phyloP scores from a whole-genome alignment of 768 basidiomycete species.

The Suillus bovinus region DNA sequence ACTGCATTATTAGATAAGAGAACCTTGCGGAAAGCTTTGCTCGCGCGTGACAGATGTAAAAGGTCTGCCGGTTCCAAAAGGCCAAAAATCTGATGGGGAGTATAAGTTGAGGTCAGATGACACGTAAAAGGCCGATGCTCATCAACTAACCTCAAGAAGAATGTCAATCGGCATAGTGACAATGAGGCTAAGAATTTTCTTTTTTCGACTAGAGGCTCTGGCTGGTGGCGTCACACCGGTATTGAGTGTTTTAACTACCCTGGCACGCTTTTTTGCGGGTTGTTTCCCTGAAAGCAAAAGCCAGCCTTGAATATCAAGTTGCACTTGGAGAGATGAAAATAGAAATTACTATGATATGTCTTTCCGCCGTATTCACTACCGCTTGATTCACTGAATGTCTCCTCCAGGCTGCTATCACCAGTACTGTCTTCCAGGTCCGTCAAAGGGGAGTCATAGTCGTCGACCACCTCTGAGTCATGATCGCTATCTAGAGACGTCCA shows the following conservation, averaged over 20 bases:
- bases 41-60: conserved; percentile 29
- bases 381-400: neutral
- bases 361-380: conserved; percentile 2
- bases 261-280: conserved; percentile 2
- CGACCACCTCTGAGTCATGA: neutral
- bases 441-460: conserved; percentile 2
- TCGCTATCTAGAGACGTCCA: neutral
- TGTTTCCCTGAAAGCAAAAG: neutral
- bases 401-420: neutral
- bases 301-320: neutral
- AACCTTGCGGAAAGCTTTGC: conserved; percentile 26
- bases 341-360: neutral
- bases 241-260: neutral
- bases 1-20: conserved; percentile 22
- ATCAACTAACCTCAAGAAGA: conserved; percentile 26
- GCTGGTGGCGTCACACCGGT: neutral
- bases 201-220: neutral
- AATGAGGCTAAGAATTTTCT: conserved; percentile 16
- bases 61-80: conserved; percentile 34
- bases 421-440: conserved; percentile 1
- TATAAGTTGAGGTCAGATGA: neutral
- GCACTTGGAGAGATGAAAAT: neutral
- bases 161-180: conserved; percentile 28
- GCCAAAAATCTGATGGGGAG: conserved; percentile 24
- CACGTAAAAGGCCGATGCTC: neutral